A percentile compares a stretch with the other conserved stretches of the same genome.
phyloP scores from a whole-genome alignment of 2,329 filamentous ascomycete genomes.

The Fonsecaea pugnacius region DNA sequence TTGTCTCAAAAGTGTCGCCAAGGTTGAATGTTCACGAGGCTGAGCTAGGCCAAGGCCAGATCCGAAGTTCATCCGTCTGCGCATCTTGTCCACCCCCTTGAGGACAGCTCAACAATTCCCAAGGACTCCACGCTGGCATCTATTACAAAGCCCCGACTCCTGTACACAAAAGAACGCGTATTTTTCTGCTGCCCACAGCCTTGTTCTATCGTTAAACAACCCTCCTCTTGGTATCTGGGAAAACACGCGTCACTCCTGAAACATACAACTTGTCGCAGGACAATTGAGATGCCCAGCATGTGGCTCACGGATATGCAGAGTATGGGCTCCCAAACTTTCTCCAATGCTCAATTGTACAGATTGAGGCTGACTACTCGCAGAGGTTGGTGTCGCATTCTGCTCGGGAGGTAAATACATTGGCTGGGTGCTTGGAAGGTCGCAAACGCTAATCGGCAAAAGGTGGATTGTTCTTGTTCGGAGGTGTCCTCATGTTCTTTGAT shows the following conservation, averaged over 20 bases:
- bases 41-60: neutral
- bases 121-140: conserved; percentile 1
- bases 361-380: conserved; percentile 55
- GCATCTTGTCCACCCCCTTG: conserved; percentile 11
- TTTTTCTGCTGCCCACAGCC: conserved; percentile 1
- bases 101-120: conserved; percentile 31
- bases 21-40: neutral
- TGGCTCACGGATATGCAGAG: conserved; percentile 97
- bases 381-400: conserved; percentile 97
- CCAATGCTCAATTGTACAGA: conserved; percentile 15
- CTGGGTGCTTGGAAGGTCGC: conserved; percentile 5
- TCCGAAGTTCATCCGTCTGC: neutral
- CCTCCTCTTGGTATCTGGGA: neutral
- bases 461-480: conserved; percentile 91
- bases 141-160: neutral
- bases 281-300: conserved; percentile 76
- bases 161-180: neutral
- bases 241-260: neutral
- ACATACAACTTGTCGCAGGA: neutral
- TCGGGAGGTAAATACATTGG: conserved; percentile 74
- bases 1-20: neutral
- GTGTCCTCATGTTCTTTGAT: conserved; percentile 97
- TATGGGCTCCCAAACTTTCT: conserved; percentile 54
- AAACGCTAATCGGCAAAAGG: conserved; percentile 57
- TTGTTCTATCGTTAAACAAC: conserved; percentile 8